These are phyloP conservation scores for Polygonum maritimum DNA, from an alignment of 148 eudicot genomes.

Conservation along the genomic window DNA sequence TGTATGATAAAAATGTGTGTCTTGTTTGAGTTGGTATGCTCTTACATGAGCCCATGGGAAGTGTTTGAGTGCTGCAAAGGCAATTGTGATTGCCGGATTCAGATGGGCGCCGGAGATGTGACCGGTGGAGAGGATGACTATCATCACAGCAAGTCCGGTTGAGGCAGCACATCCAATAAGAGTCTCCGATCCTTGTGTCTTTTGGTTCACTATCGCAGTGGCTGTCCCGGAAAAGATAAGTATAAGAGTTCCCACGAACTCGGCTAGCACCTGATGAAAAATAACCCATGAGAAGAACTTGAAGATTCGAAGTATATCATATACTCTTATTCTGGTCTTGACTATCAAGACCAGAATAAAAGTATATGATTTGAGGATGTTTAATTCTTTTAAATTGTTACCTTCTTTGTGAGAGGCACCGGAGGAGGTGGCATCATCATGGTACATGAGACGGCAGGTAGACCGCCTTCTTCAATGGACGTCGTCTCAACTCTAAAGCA, in stretches of 20 bases:
- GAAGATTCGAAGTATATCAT: background rate
- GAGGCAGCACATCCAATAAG: constrained; percentile 76
- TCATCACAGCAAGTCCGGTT: constrained; percentile 89
- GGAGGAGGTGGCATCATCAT: constrained; percentile 70
- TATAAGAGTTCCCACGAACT: constrained; percentile 87
- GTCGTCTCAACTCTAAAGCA: constrained; percentile 73
- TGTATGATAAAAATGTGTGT: background rate
- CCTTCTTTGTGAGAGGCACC: constrained; percentile 86
- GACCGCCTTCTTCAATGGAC: constrained; percentile 67
- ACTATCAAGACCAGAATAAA: too few relatives aligned
- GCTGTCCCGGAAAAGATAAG: constrained; percentile 82
- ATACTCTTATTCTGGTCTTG: too few relatives aligned
- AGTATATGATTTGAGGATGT: background rate
- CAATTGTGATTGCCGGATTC: constrained; percentile 81
- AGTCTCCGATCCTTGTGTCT: constrained; percentile 75
- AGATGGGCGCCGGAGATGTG: constrained; percentile 98
- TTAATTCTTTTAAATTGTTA: constrained; percentile 2
- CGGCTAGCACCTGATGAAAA: constrained; percentile 69
- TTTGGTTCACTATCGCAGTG: constrained; percentile 79
- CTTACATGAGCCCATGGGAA: constrained; percentile 95
- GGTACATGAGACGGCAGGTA: constrained; percentile 70
- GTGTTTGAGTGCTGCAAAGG: constrained; percentile 88
- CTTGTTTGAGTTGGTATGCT: background rate
- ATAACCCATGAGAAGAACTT: background rate
- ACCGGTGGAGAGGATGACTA: constrained; percentile 76